Evolutionary conservation across 345 rosid genomes (phyloP).

Genomic region (Tarenaya hassleriana): DNA sequence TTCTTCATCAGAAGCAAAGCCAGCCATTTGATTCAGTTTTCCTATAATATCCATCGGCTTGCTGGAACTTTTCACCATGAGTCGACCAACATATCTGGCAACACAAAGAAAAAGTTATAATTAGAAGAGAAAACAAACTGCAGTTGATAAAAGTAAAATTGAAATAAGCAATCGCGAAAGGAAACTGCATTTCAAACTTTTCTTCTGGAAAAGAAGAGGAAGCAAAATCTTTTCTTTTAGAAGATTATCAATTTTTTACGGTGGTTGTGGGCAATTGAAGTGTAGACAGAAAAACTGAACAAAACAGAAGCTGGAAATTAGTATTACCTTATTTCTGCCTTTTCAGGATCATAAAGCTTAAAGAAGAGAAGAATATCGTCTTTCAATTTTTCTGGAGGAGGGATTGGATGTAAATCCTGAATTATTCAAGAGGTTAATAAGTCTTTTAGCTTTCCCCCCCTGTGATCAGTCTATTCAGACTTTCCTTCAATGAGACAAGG

Average conservation of each 20-base stretch:
- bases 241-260: background rate
- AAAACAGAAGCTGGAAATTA: constrained; percentile 4
- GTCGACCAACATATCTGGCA: constrained; percentile 78
- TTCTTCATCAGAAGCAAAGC: constrained; percentile 79
- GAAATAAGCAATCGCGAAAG: background rate
- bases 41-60: constrained; percentile 73
- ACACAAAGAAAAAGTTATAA: constrained; percentile 19
- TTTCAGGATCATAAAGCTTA: constrained; percentile 83
- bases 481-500: constrained; percentile 4
- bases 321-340: constrained; percentile 65
- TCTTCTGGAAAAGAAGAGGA: constrained; percentile 9
- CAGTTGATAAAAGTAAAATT: background rate
- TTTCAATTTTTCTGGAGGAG: constrained; percentile 56
- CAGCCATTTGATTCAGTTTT: constrained; percentile 83
- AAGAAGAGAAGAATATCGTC: constrained; percentile 87
- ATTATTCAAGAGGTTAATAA: constrained; percentile 13
- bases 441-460: constrained; percentile 6
- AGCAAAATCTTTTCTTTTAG: background rate
- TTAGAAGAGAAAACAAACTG: constrained; percentile 6
- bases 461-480: constrained; percentile 3
- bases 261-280: background rate
- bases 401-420: constrained; percentile 67
- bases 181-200: background rate
- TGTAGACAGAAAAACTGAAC: background rate
- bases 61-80: constrained; percentile 66